A percentile compares a stretch with the other conserved stretches of the same genome.
Evolutionary conservation across 768 basidiomycete species (phyloP).

Genomic region (Lactifluus volemus): DNA sequence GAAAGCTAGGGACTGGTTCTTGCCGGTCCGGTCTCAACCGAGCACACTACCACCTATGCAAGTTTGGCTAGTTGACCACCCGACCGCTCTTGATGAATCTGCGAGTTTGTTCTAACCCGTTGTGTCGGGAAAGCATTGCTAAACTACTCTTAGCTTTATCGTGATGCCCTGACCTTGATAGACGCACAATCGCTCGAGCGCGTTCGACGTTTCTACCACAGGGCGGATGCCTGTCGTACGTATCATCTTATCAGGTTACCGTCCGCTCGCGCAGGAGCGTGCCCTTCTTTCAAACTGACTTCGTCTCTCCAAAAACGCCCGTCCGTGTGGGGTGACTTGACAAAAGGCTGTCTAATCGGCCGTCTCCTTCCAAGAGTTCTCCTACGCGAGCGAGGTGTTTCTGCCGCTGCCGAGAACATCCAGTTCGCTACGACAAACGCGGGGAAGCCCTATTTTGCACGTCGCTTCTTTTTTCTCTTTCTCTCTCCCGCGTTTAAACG

Average conservation of each 20-base stretch:
- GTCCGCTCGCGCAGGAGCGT: background rate
- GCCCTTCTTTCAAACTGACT: background rate
- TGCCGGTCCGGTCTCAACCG: background rate
- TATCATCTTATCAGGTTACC: background rate
- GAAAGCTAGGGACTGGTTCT: background rate
- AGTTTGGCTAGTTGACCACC: conserved; percentile 16
- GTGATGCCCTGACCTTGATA: conserved; percentile 46
- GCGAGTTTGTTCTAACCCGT: background rate
- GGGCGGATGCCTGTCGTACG: conserved; percentile 71
- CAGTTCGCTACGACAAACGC: conserved; percentile 47
- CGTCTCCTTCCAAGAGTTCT: conserved; percentile 61
- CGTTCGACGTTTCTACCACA: conserved; percentile 58
- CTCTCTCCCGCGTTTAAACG: background rate
- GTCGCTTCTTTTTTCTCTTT: conserved; percentile 22
- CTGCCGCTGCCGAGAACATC: conserved; percentile 35
- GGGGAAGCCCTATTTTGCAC: conserved; percentile 72
- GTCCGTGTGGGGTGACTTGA: background rate
- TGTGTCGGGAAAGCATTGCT: background rate
- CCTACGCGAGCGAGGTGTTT: conserved; percentile 49
- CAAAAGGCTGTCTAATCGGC: conserved; percentile 65
- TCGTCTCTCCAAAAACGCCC: background rate
- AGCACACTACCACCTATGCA: background rate
- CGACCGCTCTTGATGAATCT: conserved; percentile 13
- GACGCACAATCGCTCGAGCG: conserved; percentile 48
- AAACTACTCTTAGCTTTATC: conserved; percentile 44